Evolutionary conservation across 2,329 filamentous ascomycete species (phyloP).

Genomic region (Apiospora rasikravindrae): DNA sequence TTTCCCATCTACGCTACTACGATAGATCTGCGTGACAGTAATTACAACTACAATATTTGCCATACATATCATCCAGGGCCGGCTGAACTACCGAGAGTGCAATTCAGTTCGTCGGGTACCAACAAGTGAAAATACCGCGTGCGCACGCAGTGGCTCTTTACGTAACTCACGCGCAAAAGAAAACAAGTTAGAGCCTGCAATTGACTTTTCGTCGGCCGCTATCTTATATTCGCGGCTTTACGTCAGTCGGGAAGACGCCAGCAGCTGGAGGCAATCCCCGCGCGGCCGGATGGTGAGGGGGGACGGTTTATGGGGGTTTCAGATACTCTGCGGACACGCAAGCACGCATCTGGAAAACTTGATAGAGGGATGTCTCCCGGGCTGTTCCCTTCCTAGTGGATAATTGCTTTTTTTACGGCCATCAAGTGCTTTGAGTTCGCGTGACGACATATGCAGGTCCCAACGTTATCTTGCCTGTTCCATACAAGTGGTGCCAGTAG

Average conservation of each 20-base stretch:
- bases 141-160: not conserved
- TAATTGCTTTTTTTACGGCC: not conserved
- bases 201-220: not conserved
- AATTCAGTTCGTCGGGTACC: not conserved
- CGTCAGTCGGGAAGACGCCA: not conserved
- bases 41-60: not conserved
- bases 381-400: not conserved
- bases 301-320: not conserved
- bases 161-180: not conserved
- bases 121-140: not conserved
- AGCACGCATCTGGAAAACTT: not conserved
- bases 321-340: not conserved
- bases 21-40: not conserved
- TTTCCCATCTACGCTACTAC: constrained; percentile 2
- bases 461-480: constrained; percentile 12
- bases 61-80: not conserved
- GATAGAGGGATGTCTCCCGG: not conserved
- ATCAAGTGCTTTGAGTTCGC: not conserved
- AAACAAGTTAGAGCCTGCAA: not conserved
- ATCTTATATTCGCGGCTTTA: not conserved
- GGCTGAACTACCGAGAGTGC: not conserved
- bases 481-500: constrained; percentile 2
- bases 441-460: constrained; percentile 15
- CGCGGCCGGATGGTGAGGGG: not conserved
- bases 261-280: not conserved